A percentile compares a stretch with the other conserved stretches of the same genome.
Conservation (phyloP, 2,329 filamentous ascomycete species). For the Colletotrichum filicis region DNA sequence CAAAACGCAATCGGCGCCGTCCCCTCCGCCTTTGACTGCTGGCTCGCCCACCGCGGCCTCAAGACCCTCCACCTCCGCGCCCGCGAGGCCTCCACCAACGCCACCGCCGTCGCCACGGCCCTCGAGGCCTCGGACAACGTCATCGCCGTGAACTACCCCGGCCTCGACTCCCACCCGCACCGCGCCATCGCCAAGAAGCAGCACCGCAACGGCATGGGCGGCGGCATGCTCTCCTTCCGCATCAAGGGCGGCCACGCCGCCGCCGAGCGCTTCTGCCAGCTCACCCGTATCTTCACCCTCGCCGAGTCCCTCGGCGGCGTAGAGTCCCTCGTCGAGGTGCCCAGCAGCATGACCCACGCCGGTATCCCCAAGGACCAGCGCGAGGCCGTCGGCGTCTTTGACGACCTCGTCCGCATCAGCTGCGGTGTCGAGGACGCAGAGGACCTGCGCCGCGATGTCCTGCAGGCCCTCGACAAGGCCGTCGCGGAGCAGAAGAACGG, state of each 20-base stretch:
- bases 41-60: conserved; percentile 95
- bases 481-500: conserved; percentile 51
- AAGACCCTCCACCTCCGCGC: conserved; percentile 97
- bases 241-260: conserved; percentile 87
- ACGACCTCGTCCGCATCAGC: conserved; percentile 92
- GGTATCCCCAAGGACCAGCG: conserved; percentile 92
- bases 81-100: conserved; percentile 85
- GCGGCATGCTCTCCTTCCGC: conserved; percentile 97
- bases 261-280: conserved; percentile 91
- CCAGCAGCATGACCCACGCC: conserved; percentile 95
- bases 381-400: conserved; percentile 92
- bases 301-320: conserved; percentile 94
- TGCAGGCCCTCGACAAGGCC: conserved; percentile 84
- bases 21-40: conserved; percentile 94
- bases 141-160: conserved; percentile 94
- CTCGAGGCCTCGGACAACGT: conserved; percentile 86
- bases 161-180: conserved; percentile 87
- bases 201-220: conserved; percentile 93
- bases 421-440: conserved; percentile 93
- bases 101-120: conserved; percentile 77
- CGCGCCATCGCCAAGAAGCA: conserved; percentile 87
- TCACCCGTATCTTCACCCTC: conserved; percentile 89
- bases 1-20: conserved; percentile 98
- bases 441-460: conserved; percentile 84
- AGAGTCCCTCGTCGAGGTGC: conserved; percentile 91